Conservation (phyloP, 257 asterid genomes). For the Handroanthus guayacan region DNA sequence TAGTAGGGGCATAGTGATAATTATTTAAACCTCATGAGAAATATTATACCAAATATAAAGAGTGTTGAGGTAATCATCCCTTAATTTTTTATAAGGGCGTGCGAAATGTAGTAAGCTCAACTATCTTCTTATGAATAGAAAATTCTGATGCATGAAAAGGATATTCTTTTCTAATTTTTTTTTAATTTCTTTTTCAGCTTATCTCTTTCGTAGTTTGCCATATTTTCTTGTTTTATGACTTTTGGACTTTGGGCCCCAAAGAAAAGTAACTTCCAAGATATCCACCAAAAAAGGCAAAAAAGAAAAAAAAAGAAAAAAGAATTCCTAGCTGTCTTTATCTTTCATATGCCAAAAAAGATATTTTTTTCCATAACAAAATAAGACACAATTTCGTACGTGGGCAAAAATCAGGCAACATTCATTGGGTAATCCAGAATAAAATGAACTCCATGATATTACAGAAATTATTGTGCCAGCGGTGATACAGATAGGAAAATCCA, state of each 20-base stretch:
- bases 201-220: no score
- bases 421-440: conserved; percentile 6
- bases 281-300: background rate
- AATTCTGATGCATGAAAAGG: no score
- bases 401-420: conserved; percentile 32
- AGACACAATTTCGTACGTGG: conserved; percentile 23
- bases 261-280: conserved; percentile 8
- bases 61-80: no score
- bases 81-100: no score
- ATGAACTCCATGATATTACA: background rate
- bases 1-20: no score
- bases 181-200: no score
- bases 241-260: background rate
- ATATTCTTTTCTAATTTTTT: no score
- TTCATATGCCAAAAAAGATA: background rate
- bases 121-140: no score
- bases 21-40: no score
- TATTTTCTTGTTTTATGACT: background rate
- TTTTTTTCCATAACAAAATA: background rate
- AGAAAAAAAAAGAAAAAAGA: no score
- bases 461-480: conserved; percentile 29
- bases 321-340: background rate
- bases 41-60: no score
- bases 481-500: background rate
- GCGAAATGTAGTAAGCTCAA: no score